Evolutionary conservation across 306 rosid species (phyloP), one percentile per base, ranked within the genome.

Genomic region (Malus asiatica): DNA sequence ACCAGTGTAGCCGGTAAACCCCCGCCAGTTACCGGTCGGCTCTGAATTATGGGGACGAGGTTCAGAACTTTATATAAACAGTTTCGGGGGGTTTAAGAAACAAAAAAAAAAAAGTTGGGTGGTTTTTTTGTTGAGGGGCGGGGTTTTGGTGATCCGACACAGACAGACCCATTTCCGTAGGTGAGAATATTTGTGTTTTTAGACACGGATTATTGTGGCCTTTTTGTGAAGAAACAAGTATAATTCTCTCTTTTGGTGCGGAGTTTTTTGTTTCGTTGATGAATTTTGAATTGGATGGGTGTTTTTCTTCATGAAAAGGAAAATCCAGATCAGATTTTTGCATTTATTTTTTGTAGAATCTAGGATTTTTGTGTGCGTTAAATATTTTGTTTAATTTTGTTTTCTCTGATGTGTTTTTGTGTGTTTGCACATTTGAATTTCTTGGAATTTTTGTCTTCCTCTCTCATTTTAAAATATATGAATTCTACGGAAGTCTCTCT

Each of bases 1-100:
- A 85, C 82, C 73, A 69, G 71, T 82, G 73, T 82, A 76, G 71
- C 82, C 84, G 74, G 90, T 90, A 57, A 25, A 79, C 66, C 42
- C 20, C 51, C 81, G 44, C 69, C 32, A 35, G 74, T 70, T 70
- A 82, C 83, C 84, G 77, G 84, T 42, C 72, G 55, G 16, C 71
- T 79, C 78, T 15, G 55, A 23, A 80, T 78, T 64, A 68, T 74
- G 60, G 71, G 67, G 82, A 64, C 72, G 78, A 67, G 81, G 89
- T 84, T 35, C 33, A 44, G 10, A 83, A 87, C 62, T 23, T 80
- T 83, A 81, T 83, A 81, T 70, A 58, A 84, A 75, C 68, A 80
- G 70, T 81, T 78, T 40, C 12, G 77, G 74, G 89, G 86, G 91
- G 94, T 89, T 89, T 87, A 89, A 89, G 87, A 85, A 75, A 46